Evolutionary conservation across 495 filamentous ascomycete species (phyloP).

Genomic region (Trichoderma orchidacearum): DNA sequence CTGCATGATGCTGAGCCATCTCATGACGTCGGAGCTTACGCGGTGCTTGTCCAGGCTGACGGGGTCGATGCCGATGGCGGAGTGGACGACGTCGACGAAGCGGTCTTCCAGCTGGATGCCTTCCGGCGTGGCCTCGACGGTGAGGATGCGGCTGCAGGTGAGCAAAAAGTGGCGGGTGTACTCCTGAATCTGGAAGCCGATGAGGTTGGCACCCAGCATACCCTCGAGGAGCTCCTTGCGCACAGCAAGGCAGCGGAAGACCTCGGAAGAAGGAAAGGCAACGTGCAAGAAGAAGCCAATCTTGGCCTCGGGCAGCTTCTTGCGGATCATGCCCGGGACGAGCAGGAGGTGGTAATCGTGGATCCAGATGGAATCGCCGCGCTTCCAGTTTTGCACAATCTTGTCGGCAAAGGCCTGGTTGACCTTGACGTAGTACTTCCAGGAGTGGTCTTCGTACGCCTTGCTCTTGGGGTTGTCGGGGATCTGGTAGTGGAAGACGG

Average conservation of each 20-base stretch:
- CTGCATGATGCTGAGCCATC: conserved; percentile 65
- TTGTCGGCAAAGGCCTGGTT: conserved; percentile 84
- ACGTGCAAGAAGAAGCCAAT: conserved; percentile 94
- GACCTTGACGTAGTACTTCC: conserved; percentile 81
- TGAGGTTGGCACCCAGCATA: conserved; percentile 77
- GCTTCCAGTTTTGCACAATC: conserved; percentile 81
- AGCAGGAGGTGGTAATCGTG: conserved; percentile 89
- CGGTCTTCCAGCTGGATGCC: conserved; percentile 85
- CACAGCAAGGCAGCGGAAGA: conserved; percentile 78
- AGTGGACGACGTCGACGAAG: conserved; percentile 71
- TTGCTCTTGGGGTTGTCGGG: conserved; percentile 96
- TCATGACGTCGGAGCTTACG: conserved; percentile 53
- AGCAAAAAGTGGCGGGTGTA: conserved; percentile 88
- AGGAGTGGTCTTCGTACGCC: conserved; percentile 90
- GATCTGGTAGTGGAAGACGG: conserved; percentile 92
- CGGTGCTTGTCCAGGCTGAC: conserved; percentile 57
- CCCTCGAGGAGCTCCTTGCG: conserved; percentile 78
- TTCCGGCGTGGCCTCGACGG: conserved; percentile 73
- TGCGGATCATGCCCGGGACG: conserved; percentile 83
- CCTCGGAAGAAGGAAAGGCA: conserved; percentile 88
- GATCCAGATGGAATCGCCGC: conserved; percentile 81
- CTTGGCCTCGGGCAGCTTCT: conserved; percentile 74
- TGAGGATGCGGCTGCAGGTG: conserved; percentile 79
- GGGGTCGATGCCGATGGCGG: conserved; percentile 75
- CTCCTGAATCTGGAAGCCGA: conserved; percentile 85